These are phyloP conservation scores for Pleurotus sapidus DNA, from an alignment of 768 basidiomycete species.

Conservation along the genomic window DNA sequence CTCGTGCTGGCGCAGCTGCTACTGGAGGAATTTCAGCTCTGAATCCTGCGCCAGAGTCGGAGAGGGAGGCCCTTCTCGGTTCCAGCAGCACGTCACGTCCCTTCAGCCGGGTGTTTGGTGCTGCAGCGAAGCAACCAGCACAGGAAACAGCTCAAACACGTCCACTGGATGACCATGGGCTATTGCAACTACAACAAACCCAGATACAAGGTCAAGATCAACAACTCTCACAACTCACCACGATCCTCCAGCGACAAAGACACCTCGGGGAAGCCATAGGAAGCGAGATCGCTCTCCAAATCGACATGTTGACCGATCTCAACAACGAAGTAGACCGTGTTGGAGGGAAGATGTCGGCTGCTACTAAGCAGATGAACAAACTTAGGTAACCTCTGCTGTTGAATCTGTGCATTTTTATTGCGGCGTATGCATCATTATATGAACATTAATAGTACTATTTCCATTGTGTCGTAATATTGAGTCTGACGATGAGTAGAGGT, in stretches of 20 bases:
- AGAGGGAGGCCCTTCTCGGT: conserved; percentile 66
- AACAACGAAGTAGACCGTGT: conserved; percentile 73
- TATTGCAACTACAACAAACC: conserved; percentile 74
- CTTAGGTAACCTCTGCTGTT: conserved; percentile 44
- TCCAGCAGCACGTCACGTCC: conserved; percentile 33
- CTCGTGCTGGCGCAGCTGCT: conserved; percentile 26
- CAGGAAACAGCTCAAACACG: conserved; percentile 85
- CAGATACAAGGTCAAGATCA: conserved; percentile 84
- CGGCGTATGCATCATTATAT: conserved; percentile 10
- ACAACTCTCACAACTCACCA: conserved; percentile 75
- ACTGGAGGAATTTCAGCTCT: conserved; percentile 26
- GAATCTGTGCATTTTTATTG: conserved; percentile 12
- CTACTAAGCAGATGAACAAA: conserved; percentile 81
- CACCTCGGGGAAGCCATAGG: conserved; percentile 86
- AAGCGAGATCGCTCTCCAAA: conserved; percentile 79
- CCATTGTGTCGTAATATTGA: background rate
- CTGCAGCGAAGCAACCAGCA: conserved; percentile 40
- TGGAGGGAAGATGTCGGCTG: conserved; percentile 71
- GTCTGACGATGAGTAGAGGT: conserved; percentile 7
- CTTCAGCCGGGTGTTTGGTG: conserved; percentile 80
- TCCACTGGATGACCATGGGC: conserved; percentile 80
- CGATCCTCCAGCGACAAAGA: conserved; percentile 81
- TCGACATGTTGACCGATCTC: conserved; percentile 82
- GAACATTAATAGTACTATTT: conserved; percentile 6
- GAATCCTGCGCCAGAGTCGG: conserved; percentile 48